These are phyloP conservation scores for Nowakowskiella sp. DNA, from an alignment of 192 early-diverging fungal species.

Conservation along the genomic window DNA sequence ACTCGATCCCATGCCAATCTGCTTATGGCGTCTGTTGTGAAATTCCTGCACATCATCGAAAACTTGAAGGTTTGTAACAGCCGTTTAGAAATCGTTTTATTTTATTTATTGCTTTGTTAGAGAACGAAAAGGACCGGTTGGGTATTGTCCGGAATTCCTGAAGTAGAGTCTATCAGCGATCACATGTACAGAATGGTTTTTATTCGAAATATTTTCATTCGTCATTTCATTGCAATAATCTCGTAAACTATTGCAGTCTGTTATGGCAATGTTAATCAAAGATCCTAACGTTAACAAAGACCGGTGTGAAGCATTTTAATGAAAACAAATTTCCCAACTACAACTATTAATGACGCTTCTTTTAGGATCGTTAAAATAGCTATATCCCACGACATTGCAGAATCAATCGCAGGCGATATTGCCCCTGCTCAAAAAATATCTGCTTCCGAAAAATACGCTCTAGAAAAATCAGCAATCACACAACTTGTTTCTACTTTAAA, in stretches of 20 bases:
- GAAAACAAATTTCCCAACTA: conserved; percentile 5
- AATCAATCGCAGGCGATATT: conserved; percentile 82
- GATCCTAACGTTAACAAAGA: conserved; percentile 57
- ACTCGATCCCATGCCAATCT: neutral
- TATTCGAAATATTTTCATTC: neutral
- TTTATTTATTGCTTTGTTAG: conserved; percentile 10
- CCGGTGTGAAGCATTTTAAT: conserved; percentile 20
- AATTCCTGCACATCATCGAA: conserved; percentile 75
- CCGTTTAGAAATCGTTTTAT: conserved; percentile 1
- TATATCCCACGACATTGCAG: conserved; percentile 88
- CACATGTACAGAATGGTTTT: conserved; percentile 89
- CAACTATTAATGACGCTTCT: conserved; percentile 3
- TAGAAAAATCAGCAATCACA: conserved; percentile 63
- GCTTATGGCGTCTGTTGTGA: neutral
- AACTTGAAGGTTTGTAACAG: conserved; percentile 61
- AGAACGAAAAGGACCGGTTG: conserved; percentile 90
- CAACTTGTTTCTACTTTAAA: conserved; percentile 52
- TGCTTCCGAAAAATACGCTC: conserved; percentile 65
- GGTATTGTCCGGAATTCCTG: conserved; percentile 60
- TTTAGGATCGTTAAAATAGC: conserved; percentile 67
- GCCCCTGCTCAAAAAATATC: conserved; percentile 72
- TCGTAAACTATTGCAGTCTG: conserved; percentile 19
- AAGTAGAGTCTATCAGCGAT: conserved; percentile 83
- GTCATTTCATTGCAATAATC: neutral
- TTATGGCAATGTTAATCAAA: conserved; percentile 77